Base-by-base conservation (phyloP, 2,329 filamentous ascomycete genomes). In the Clonostachys sp. region DNA sequence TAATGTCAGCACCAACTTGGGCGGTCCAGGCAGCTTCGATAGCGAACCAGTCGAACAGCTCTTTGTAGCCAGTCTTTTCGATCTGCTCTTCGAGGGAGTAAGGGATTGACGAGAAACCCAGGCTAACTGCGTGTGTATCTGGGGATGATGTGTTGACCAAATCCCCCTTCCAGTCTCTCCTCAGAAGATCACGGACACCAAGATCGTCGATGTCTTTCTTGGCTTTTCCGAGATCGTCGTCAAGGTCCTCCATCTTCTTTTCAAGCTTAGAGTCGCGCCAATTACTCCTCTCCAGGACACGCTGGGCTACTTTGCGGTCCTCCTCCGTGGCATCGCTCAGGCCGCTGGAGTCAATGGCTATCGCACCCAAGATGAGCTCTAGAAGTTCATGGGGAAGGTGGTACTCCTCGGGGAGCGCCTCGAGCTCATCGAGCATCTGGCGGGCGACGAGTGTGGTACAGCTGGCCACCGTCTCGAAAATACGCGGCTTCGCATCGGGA, bases 1-100 rank as follows among this genome's bases (percentile, higher is more conserved):
- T 65, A 53, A 74, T 69, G 51, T 74, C 71, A 12, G 67, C 65
- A 34, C 68, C 66, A 10, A 66, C 59, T 49, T 71, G 62, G 6
- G 71, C 70, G 1, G 71, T 74, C 71, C 71, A 74, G 2, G 71
- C 71, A 12, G 71, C 70, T 45, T 74, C 68, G 30, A 73, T 59
- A 4, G 70, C 70, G 48, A 74, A 74, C 71, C 71, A 74, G 53
- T 74, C 64, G 43, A 74, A 74, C 6, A 74, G 63, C 51, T 71
- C 70, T 42, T 63, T 59, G 48, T 72, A 74, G 30, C 72, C 70
- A 0, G 71, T 74, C 53, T 68, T 71, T 18, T 3, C 14, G 46
- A 73, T 72, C 49, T 73, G 70, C 43, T 70, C 62, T 34, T 73
- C 70, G 55, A 74, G 60, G 2, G 67, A 71, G 59, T 66, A 73